A percentile compares a stretch with the other conserved stretches of the same genome.
Evolutionary conservation across 1,284 basidiomycete species (phyloP).

Genomic region (Waitea zeae): DNA sequence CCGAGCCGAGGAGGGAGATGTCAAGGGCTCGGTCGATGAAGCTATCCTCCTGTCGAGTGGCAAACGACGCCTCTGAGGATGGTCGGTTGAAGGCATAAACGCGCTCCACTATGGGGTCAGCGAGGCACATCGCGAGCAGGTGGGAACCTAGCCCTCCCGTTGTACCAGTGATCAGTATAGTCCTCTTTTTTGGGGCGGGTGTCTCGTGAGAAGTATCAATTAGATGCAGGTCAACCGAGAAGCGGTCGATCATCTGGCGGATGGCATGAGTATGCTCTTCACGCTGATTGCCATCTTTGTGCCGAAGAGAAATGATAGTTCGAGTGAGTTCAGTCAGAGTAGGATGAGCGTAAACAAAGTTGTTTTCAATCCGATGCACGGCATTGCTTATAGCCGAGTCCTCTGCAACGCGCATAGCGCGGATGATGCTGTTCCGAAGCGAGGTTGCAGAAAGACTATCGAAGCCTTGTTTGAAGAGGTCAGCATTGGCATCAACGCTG

Average conservation of each 20-base stretch:
- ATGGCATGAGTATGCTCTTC: not conserved
- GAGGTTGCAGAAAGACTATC: slow-evolving; percentile 18
- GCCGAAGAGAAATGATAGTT: not conserved
- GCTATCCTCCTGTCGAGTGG: not conserved
- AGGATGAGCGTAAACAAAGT: slow-evolving; percentile 2
- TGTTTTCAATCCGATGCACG: not conserved
- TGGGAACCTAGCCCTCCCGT: slow-evolving; percentile 17
- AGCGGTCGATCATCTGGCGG: not conserved
- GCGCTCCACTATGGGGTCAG: slow-evolving; percentile 6
- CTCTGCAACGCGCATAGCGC: slow-evolving; percentile 9
- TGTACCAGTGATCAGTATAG: slow-evolving; percentile 16
- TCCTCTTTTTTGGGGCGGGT: slow-evolving; percentile 7
- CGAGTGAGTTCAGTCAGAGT: not conserved
- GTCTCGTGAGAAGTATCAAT: not conserved
- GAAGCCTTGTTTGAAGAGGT: slow-evolving; percentile 18
- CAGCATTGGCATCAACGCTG: slow-evolving; percentile 9
- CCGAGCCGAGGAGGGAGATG: not conserved
- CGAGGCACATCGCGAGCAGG: slow-evolving; percentile 12
- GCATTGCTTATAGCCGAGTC: not conserved
- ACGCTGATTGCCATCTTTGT: not conserved
- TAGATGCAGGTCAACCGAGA: not conserved
- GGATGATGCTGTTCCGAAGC: slow-evolving; percentile 15
- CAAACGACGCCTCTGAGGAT: not conserved
- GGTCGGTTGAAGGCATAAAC: slow-evolving; percentile 14
- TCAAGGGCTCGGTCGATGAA: not conserved